phyloP scores from a whole-genome alignment of 306 rosid species.

The Vigna unguiculata region DNA sequence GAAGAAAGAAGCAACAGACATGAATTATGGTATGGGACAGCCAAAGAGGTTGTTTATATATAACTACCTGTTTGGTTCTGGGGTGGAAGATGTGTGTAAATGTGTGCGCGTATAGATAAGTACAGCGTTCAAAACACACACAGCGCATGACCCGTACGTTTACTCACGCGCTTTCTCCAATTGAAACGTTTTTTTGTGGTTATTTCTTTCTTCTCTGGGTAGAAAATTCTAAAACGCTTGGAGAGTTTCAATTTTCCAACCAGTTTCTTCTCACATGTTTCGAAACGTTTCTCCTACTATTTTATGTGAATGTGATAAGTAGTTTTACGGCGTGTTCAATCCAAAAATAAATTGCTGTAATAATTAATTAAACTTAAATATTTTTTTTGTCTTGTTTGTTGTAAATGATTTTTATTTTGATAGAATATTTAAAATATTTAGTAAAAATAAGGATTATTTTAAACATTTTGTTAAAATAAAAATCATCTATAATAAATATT shows the following conservation, averaged over 20 bases:
- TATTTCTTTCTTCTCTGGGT: background rate
- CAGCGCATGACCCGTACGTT: constrained; percentile 35
- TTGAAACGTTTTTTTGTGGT: background rate
- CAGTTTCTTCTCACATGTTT: background rate
- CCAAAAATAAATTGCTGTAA: too few species aligned
- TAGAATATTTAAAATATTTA: too few species aligned
- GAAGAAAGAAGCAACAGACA: constrained; percentile 14
- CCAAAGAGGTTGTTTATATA: constrained; percentile 19
- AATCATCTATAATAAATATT: too few species aligned
- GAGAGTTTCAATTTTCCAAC: background rate
- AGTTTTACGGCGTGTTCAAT: too few species aligned
- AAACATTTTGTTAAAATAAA: too few species aligned
- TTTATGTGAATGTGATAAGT: too few species aligned
- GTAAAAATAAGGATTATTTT: too few species aligned
- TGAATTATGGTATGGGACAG: constrained; percentile 2
- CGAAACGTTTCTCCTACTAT: background rate
- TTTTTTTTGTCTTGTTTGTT: too few species aligned
- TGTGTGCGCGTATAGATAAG: constrained; percentile 35
- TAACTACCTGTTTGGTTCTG: constrained; percentile 6
- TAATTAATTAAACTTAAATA: too few species aligned
- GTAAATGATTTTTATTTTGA: too few species aligned
- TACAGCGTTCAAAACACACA: constrained; percentile 1
- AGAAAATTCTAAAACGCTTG: background rate
- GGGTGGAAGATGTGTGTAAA: constrained; percentile 17
- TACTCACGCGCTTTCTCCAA: constrained; percentile 43